Conservation (phyloP, 441 rosid species). For the Dalechampia spathulata region DNA sequence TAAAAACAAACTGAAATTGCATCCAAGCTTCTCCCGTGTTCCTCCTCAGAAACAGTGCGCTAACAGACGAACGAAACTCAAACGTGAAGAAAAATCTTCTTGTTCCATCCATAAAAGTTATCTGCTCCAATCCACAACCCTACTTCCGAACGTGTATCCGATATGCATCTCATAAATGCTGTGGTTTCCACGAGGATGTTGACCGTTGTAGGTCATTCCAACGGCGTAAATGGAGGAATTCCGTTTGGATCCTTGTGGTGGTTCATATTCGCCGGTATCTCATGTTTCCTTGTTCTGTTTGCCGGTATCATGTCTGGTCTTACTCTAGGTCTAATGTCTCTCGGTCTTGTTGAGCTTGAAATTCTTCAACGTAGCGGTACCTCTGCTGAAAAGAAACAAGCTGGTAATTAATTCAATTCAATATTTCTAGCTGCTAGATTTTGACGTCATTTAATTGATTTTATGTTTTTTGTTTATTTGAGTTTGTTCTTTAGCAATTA, state of each 20-base stretch:
- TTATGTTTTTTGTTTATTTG: neutral
- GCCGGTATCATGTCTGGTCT: slow-evolving; percentile 92
- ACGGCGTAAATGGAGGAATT: slow-evolving; percentile 25
- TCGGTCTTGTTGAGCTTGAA: slow-evolving; percentile 79
- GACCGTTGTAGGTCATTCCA: slow-evolving; percentile 24
- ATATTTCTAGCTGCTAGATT: too few species aligned
- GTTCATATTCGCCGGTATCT: slow-evolving; percentile 60
- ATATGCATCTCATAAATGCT: slow-evolving; percentile 51
- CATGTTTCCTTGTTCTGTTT: slow-evolving; percentile 75
- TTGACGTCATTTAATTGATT: neutral
- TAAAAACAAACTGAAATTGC: too few species aligned
- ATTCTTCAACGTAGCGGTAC: slow-evolving; percentile 81
- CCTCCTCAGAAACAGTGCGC: too few species aligned
- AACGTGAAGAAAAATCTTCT: neutral
- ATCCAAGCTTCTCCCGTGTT: too few species aligned
- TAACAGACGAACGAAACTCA: too few species aligned
- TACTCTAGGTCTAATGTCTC: slow-evolving; percentile 80
- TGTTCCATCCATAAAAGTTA: too few species aligned
- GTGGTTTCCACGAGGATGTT: slow-evolving; percentile 53
- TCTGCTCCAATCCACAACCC: neutral
- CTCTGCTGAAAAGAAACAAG: slow-evolving; percentile 63
- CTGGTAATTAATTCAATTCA: slow-evolving; percentile 30
- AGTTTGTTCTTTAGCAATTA: slow-evolving; percentile 37
- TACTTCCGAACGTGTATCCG: neutral
- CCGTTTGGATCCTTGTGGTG: slow-evolving; percentile 49